Conservation (phyloP, 306 rosid genomes). For the Phaseolus lunatus region DNA sequence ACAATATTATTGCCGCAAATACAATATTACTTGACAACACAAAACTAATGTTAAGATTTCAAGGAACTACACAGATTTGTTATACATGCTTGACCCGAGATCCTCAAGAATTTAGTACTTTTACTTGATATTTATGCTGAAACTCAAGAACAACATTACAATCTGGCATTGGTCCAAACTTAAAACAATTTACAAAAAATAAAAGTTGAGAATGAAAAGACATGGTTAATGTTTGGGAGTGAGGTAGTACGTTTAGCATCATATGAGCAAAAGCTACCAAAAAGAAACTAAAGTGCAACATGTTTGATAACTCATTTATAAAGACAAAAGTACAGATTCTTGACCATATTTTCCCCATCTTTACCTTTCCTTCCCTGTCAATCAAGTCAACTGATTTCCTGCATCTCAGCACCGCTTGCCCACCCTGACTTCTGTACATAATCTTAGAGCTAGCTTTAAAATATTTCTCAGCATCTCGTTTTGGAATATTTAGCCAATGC, state of each 20-base stretch:
- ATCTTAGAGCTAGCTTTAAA: slow-evolving; percentile 49
- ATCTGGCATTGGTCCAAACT: slow-evolving; percentile 19
- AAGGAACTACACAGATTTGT: slow-evolving; percentile 20
- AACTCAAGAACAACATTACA: slow-evolving; percentile 41
- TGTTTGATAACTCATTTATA: slow-evolving; percentile 48
- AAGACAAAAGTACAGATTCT: slow-evolving; percentile 50
- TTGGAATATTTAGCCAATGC: slow-evolving; percentile 42
- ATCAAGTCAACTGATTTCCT: slow-evolving; percentile 62
- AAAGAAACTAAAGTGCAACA: slow-evolving; percentile 47
- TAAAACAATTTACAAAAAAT: slow-evolving; percentile 20
- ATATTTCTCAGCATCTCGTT: slow-evolving; percentile 48
- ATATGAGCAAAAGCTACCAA: slow-evolving; percentile 39
- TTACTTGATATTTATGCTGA: slow-evolving; percentile 38
- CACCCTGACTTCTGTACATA: slow-evolving; percentile 47
- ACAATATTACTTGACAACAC: slow-evolving; percentile 30
- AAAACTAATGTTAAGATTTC: slow-evolving; percentile 12
- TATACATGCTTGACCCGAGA: slow-evolving; percentile 6
- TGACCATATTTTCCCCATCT: slow-evolving; percentile 55
- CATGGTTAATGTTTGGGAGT: slow-evolving; percentile 30
- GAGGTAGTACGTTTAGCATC: slow-evolving; percentile 30
- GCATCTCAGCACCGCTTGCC: slow-evolving; percentile 56
- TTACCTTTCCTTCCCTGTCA: slow-evolving; percentile 73
- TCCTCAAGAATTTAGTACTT: slow-evolving; percentile 42
- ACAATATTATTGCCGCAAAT: slow-evolving; percentile 5
- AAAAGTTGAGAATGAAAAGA: slow-evolving; percentile 33